Base-by-base conservation (phyloP, 495 filamentous ascomycete genomes). In the Aspergillus kassunensis region DNA sequence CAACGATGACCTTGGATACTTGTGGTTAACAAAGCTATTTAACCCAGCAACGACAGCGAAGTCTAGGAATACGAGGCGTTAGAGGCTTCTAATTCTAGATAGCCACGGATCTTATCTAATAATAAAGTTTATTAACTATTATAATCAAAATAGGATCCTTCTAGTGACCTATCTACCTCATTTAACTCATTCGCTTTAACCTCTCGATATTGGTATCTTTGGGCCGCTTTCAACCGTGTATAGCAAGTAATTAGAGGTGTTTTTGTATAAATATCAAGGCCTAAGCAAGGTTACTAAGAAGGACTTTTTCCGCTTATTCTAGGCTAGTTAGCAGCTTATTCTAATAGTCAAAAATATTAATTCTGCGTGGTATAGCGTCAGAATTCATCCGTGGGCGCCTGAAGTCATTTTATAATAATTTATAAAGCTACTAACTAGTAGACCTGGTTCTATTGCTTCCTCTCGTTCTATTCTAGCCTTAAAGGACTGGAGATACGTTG, bases 401-500 rank as follows among this genome's bases (percentile, higher is more conserved):
- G 24, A 27, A 9, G 24, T 9, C 4, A 9, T 27, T 4, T 27
- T 27, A 9, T 4, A 27, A 9, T 9, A 9, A 4, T 27, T 27
- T 27, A 4, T 9, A 4, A 27, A 27, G 24, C 4, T 4, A 9
- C 4, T 4, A 27, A 9, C 9, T 9, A 27, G 4, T 9, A 27
- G 24, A 27, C 24, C 24, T 9, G 4, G 4, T 27, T 27, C 24
- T 27, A 27, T 4, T 27, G 24, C 4, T 9, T 9, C 24, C 24
- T 27, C 24, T 9, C 4, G 24, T 9, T 27, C 24, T 4, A 27
- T 27, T 4, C 24, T 51, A 13, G 13, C 6, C 10, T 25, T 29
- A 23, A 27, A 51, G 5, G 37, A 51, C 13, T 51, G 39, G 39
- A 51, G 29, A 44, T 20, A 15, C 15, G 33, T 51, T 43, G 13